Base-by-base conservation (phyloP, 352 stramenopile genomes). In the Peronospora destructor region DNA sequence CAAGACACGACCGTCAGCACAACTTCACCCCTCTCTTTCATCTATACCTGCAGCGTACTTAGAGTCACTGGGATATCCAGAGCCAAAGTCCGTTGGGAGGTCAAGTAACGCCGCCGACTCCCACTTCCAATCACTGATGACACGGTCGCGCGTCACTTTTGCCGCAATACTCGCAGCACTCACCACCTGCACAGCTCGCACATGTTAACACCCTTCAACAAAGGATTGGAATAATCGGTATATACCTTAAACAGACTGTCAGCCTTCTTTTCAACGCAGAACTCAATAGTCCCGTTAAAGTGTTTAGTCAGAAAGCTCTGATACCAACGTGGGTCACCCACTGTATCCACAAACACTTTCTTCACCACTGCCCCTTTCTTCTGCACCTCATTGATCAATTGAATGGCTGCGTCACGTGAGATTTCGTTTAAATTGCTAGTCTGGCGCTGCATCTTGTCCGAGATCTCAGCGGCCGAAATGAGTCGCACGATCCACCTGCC, bases 201-300 rank as follows among this genome's bases (percentile, higher is more conserved):
- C 16, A 34, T 14, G 29, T 45, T 7, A 43, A 28, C 14, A 32
- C 4, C 13, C 30, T 36, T 36, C 14, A 10, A 5, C 32, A 12
- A 19, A 41, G 1, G 25, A 12, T 1, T 9, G 0, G 3, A 38
- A 5, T 12, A 42, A 40, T 23, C 28, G 2, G 14, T 5, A 6
- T 37, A 14, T 19, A 87, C 87, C 66, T 96, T 96, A 80, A 97
- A 98, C 8, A 97, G 81, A 49, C 89, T 95, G 67, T 98, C 94
- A 16, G 93, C 94, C 56, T 98, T 98, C 73, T 96, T 97, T 61
- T 95, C 87, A n/a, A 98, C 94, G 29, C 88, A 77, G 59, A 98
- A 97, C 49, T 87, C 65, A 61, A 98, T 97, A 17, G 64, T 77
- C 19, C 81, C 80, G 35, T 85, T 67, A 47, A 94, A 95, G 41